phyloP scores from a whole-genome alignment of 768 basidiomycete genomes.

The Agrocybe praecox region DNA sequence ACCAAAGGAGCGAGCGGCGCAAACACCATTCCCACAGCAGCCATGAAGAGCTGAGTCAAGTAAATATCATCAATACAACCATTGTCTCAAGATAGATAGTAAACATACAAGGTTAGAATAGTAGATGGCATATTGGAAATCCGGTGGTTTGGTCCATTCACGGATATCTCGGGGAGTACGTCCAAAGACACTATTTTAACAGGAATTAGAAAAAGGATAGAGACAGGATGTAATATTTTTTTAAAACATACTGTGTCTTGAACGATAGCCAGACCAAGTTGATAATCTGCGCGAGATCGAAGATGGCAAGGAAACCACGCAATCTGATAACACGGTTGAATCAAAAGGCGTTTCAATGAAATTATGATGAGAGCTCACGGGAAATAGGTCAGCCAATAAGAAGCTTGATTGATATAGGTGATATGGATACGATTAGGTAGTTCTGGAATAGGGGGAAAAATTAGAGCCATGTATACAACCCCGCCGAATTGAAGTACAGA shows the following conservation, averaged over 20 bases:
- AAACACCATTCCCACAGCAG: slow-evolving; percentile 75
- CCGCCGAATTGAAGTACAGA: slow-evolving; percentile 4
- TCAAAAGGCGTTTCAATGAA: not conserved
- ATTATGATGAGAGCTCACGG: slow-evolving; percentile 58
- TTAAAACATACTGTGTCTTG: slow-evolving; percentile 71
- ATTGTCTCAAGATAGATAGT: no score
- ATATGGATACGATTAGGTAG: slow-evolving; percentile 75
- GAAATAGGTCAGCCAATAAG: slow-evolving; percentile 93
- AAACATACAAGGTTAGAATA: slow-evolving; percentile 42
- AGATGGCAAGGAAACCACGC: slow-evolving; percentile 92
- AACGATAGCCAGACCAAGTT: slow-evolving; percentile 87
- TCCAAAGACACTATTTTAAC: slow-evolving; percentile 54
- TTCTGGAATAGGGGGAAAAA: slow-evolving; percentile 35
- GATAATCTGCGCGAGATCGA: slow-evolving; percentile 94
- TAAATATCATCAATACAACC: not conserved
- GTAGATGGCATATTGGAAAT: slow-evolving; percentile 74
- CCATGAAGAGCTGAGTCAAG: slow-evolving; percentile 66
- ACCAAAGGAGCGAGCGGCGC: slow-evolving; percentile 86
- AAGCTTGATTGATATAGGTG: slow-evolving; percentile 90
- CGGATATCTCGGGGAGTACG: slow-evolving; percentile 86
- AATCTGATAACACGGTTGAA: slow-evolving; percentile 46
- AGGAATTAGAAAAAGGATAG: not conserved
- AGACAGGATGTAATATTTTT: no score
- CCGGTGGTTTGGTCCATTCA: slow-evolving; percentile 85
- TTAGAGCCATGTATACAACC: not conserved